Percentiles rank a stretch among this genome's conserved stretches.
Evolutionary conservation across 2,329 filamentous ascomycete species (phyloP).

Genomic region (Aspergillus felis): DNA sequence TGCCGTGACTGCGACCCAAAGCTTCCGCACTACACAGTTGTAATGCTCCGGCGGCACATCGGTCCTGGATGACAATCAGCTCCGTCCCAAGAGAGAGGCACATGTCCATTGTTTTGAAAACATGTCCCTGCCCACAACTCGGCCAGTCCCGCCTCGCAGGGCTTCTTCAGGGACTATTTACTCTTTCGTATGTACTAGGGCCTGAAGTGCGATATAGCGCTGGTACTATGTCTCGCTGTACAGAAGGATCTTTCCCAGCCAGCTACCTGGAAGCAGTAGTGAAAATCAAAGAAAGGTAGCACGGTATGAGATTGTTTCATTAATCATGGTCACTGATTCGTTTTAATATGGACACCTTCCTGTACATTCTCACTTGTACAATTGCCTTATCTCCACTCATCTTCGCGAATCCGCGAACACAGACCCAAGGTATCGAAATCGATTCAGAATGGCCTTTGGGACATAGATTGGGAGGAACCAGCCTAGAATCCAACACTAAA

Average conservation of each 20-base stretch:
- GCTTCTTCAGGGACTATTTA: background rate
- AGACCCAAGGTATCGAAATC: background rate
- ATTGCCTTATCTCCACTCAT: background rate
- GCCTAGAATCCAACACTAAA: slow-evolving; percentile 1
- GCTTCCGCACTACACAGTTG: background rate
- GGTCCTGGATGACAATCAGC: background rate
- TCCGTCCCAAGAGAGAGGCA: background rate
- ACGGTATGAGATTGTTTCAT: background rate
- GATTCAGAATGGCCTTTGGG: background rate
- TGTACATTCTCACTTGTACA: background rate
- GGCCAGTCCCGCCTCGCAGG: background rate
- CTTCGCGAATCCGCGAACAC: background rate
- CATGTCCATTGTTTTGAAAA: background rate
- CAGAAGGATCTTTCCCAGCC: background rate
- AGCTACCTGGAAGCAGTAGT: background rate
- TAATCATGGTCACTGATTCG: background rate
- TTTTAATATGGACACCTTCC: background rate
- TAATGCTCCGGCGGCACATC: background rate
- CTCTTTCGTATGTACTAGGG: background rate
- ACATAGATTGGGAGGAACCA: slow-evolving; percentile 1
- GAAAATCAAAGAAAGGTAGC: background rate
- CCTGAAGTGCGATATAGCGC: background rate
- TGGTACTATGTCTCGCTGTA: background rate
- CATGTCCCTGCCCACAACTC: background rate
- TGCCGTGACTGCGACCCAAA: background rate